phyloP scores from a whole-genome alignment of 2,329 filamentous ascomycete species.

The Hortaea werneckii region DNA sequence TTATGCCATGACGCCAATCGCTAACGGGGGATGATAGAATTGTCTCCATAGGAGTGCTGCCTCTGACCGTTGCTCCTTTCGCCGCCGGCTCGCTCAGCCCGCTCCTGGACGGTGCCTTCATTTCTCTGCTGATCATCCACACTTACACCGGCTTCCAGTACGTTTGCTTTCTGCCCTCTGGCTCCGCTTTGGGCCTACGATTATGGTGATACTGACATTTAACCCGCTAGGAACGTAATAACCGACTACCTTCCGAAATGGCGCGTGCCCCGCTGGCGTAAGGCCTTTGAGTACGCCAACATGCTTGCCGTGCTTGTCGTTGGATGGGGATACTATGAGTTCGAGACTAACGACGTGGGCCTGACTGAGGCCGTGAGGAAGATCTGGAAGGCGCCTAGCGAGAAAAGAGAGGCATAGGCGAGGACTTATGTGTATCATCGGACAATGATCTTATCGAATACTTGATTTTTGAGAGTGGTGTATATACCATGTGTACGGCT shows the following conservation, averaged over 20 bases:
- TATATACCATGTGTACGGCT: too few relatives aligned
- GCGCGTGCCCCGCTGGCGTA: conserved; percentile 57
- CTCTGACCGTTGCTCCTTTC: conserved; percentile 82
- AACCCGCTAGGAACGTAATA: conserved; percentile 50
- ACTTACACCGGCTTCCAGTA: conserved; percentile 91
- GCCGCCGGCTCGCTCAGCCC: conserved; percentile 87
- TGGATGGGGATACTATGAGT: conserved; percentile 88
- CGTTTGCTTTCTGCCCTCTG: conserved; percentile 15
- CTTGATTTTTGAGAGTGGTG: too few relatives aligned
- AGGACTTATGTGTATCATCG: too few relatives aligned
- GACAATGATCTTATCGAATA: not conserved
- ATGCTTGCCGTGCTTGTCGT: conserved; percentile 70
- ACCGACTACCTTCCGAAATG: conserved; percentile 80
- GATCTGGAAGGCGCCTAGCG: conserved; percentile 63
- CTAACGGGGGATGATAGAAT: conserved; percentile 39
- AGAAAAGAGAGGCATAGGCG: not conserved
- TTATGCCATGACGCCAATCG: too few relatives aligned
- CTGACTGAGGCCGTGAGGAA: conserved; percentile 80
- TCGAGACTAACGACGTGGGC: conserved; percentile 97
- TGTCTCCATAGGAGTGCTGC: conserved; percentile 70
- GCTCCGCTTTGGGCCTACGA: not conserved
- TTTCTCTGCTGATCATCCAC: conserved; percentile 75
- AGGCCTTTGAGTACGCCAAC: conserved; percentile 64
- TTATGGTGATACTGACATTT: not conserved
- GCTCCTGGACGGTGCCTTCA: conserved; percentile 73